Evolutionary conservation across 2,329 filamentous ascomycete species (phyloP).

Genomic region (Talaromyces amestolkiae): DNA sequence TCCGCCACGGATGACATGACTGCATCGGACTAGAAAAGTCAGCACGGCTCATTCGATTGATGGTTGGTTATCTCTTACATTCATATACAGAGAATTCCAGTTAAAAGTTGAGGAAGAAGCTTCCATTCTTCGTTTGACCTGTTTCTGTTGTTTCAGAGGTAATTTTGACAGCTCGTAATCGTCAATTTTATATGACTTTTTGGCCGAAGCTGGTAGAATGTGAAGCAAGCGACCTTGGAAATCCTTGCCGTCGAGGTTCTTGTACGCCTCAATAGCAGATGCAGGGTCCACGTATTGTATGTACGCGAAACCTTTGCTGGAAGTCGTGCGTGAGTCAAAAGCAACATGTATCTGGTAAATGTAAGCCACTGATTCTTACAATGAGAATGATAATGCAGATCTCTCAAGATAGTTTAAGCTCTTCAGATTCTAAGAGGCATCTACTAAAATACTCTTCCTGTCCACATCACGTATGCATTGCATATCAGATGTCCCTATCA

Average conservation of each 20-base stretch:
- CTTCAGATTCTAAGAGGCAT: conserved; percentile 90
- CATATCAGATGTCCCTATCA: conserved; percentile 99
- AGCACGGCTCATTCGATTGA: conserved; percentile 15
- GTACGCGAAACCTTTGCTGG: conserved; percentile 87
- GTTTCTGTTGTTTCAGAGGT: conserved; percentile 89
- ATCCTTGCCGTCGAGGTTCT: conserved; percentile 73
- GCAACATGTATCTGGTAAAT: conserved; percentile 76
- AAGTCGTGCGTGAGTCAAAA: conserved; percentile 64
- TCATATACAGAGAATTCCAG: conserved; percentile 99
- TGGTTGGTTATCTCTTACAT: conserved; percentile 50
- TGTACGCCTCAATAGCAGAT: conserved; percentile 74
- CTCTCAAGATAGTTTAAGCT: conserved; percentile 23
- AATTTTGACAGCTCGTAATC: conserved; percentile 88
- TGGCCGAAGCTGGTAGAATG: conserved; percentile 78
- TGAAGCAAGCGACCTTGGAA: conserved; percentile 93
- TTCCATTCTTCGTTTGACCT: conserved; percentile 80
- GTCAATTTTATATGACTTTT: conserved; percentile 77
- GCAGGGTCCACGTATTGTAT: conserved; percentile 72
- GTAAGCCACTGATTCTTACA: conserved; percentile 41
- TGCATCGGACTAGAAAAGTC: conserved; percentile 61
- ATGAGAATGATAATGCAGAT: conserved; percentile 6
- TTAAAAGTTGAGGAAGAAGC: conserved; percentile 79
- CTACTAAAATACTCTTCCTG: conserved; percentile 96
- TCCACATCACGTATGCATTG: conserved; percentile 78
- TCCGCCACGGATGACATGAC: conserved; percentile 86